Base-by-base conservation (phyloP, 768 basidiomycete species). In the Russula virescens region DNA sequence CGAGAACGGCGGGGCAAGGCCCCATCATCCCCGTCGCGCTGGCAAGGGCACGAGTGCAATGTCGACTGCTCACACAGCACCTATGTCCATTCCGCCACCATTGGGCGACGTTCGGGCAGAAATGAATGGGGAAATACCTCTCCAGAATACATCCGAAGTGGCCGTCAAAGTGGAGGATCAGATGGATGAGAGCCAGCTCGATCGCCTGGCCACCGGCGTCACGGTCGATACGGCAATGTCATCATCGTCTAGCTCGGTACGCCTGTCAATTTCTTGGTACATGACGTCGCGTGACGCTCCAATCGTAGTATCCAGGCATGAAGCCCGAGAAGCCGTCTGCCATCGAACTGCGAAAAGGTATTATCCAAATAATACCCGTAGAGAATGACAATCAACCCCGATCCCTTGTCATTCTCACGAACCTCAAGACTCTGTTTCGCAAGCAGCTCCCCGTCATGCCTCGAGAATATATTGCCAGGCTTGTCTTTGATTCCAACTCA, bases 381-480 rank as follows among this genome's bases (percentile, higher is more conserved):
- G 85, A 89, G 66, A 96, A 96, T 66, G 89, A 96, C 69, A 78
- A 80, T 26, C 75, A 84, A 49, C 84, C 89, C 2, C 83, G 86
- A 34, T 91, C 91, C 2, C 77, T 88, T 28, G 83, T 98, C 58
- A 86, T 98, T 61, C 82, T 98, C 57, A 93, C 94, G 4, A 92
- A 93, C n/a, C 79, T 98, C 61, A 98, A 98, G 76, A 94, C 92
- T 10, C 85, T 98, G 18, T 98, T 99, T 71, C 96, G 97, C 71
- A 91, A 91, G 68, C 97, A 99, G 73, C 76, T 99, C 2, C 97
- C 97, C 8, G 98, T 98, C 75, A 98, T 99, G 97, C 97, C 97
- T 14, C 81, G 94, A 70, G 97, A 98, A 72, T 99, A 99, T 71
- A 98, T 99, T 68, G 92, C 97, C 4, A 85, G 97, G 25, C 82